Percentiles rank a stretch among this genome's conserved stretches.
Evolutionary conservation across 768 basidiomycete species (phyloP).

Genomic region (Mycena indigotica): DNA sequence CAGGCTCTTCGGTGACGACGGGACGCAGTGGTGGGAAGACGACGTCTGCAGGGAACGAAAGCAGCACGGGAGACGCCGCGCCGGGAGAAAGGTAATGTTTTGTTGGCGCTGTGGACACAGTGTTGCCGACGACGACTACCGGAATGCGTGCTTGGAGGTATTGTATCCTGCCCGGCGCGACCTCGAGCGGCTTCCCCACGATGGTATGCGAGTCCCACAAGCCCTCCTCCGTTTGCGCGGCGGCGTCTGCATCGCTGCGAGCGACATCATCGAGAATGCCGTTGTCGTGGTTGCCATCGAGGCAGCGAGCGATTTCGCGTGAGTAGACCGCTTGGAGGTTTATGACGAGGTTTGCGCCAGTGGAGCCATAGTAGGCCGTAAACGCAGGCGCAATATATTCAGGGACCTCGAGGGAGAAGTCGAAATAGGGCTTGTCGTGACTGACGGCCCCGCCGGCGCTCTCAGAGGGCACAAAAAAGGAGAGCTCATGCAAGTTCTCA

Average conservation of each 20-base stretch:
- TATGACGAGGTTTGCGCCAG: neutral
- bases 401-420: conserved; percentile 7
- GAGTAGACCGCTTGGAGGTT: conserved; percentile 3
- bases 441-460: neutral
- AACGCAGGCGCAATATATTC: neutral
- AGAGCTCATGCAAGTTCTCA: neutral
- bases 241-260: neutral
- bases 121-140: neutral
- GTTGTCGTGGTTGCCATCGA: neutral
- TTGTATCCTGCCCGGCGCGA: neutral
- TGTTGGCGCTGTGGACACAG: neutral
- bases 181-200: neutral
- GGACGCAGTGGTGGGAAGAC: conserved; percentile 2
- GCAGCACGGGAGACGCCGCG: neutral
- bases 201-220: conserved; percentile 9
- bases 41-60: neutral
- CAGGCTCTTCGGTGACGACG: conserved; percentile 1
- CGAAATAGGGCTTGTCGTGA: neutral
- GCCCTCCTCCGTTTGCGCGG: conserved; percentile 2
- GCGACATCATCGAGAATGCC: no score
- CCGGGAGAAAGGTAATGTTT: conserved; percentile 7
- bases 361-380: conserved; percentile 2
- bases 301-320: conserved; percentile 1
- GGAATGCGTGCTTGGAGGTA: neutral
- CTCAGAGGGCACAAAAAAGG: neutral